Percentiles rank a stretch among this genome's conserved stretches.
Evolutionary conservation across 768 basidiomycete genomes (phyloP).

Genomic region (Xerocomellus chrysenteron): DNA sequence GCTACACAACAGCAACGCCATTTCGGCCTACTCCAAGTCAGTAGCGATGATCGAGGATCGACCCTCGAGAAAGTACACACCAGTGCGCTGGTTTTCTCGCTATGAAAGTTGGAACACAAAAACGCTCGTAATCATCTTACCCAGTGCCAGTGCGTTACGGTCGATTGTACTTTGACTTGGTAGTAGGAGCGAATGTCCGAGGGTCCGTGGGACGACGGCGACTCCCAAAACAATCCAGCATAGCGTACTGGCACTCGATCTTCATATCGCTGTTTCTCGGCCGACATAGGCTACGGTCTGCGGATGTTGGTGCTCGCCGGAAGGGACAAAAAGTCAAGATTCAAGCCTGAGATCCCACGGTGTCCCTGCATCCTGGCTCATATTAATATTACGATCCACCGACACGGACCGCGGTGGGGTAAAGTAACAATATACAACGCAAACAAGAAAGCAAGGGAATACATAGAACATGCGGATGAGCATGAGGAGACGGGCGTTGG

Average conservation of each 20-base stretch:
- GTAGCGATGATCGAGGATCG: neutral
- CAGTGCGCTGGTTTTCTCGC: neutral
- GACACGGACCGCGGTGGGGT: neutral
- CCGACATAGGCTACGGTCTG: too few species aligned
- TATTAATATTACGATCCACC: too few species aligned
- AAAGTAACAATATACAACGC: conserved; percentile 11
- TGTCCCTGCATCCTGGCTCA: too few species aligned
- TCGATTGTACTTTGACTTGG: neutral
- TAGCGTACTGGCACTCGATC: neutral
- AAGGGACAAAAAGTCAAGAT: neutral
- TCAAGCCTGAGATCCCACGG: neutral
- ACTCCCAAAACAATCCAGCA: neutral
- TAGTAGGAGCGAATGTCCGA: neutral
- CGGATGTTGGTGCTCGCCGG: too few species aligned
- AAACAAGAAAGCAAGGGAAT: conserved; percentile 5
- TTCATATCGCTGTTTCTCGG: neutral
- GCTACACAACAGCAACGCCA: neutral
- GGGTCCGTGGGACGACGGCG: neutral
- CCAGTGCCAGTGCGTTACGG: neutral
- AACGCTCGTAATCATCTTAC: neutral
- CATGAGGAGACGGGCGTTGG: neutral
- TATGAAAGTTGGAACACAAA: neutral
- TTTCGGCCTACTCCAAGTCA: neutral
- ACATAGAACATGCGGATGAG: conserved; percentile 9
- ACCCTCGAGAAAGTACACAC: neutral